Evolutionary conservation across 2,329 filamentous ascomycete species (phyloP), one percentile per base, ranked within the genome.

Genomic region (Nemania bipapillata): DNA sequence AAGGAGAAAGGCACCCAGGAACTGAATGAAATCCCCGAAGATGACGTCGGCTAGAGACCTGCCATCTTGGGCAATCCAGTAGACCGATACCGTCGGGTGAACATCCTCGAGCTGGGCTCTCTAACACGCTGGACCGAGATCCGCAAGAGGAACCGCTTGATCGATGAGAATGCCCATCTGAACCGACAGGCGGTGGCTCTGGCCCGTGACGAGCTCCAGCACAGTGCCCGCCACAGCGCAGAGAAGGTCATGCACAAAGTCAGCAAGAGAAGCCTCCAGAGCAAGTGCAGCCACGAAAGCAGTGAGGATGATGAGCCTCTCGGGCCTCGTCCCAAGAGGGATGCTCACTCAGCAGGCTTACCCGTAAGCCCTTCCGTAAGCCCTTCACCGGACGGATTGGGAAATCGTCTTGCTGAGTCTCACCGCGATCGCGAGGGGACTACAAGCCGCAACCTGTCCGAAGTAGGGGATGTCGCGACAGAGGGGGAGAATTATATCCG

Each of bases 121-220:
- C 82, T 91, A 83, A 90, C 86, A 58, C 83, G 92, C 47, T 94
- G 90, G 89, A 91, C 87, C 26, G 91, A 93, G 78, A 93, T 94
- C 68, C 83, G 87, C 68, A 85, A 81, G 72, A 86, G 84, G 75
- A 90, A 90, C 74, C 82, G 81, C 53, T 80, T 90, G 56, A 84
- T 89, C 55, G 86, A 89, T 71, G 78, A 81, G 66, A 74, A 74
- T 24, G 52, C 69, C 4, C 79, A 80, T 72, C 69, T 81, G 28
- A 81, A 81, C 66, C 74, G 79, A 40, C 77, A 76, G n/a, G 74
- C 77, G 3, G 74, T 81, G 6, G 74, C 72, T 53, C 53, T 78
- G 30, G 79, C 79, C 37, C 76, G 77, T 2, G 72, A 73, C 9
- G 77, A 80, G 52, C 66, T 79, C 20, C 70, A 77, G 3, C 76